Evolutionary conservation across 352 stramenopile genomes (phyloP), one percentile per base, ranked within the genome.

Genomic region (Thraustochytrium sp.): DNA sequence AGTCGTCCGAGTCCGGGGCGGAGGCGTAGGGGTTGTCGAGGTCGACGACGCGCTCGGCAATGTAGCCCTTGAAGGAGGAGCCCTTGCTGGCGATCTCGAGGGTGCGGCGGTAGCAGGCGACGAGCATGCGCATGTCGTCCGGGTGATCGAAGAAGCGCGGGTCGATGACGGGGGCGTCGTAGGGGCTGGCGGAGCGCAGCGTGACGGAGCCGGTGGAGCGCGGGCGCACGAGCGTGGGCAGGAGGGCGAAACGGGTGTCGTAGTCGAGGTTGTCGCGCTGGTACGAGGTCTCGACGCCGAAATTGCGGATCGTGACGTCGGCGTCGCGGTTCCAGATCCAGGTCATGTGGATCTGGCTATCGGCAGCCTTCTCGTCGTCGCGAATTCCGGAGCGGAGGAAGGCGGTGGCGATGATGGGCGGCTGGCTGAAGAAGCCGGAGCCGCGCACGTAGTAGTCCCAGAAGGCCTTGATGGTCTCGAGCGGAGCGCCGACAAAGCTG

Each of bases 131-230:
- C 18, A 77, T 36, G 37, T 77, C 65, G 23, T 72, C 42, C n/a
- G 38, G n/a, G 13, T 77, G 26, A 18, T 38, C 42, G 42, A 77
- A 36, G 62, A 82, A 82, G 62, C 82, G 84, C 51, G 49, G 74
- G 59, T 82, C 59, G 34, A 82, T 74, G 3, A 38, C 23, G 8
- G 74, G 74, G 18, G 49, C 13, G 40, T 82, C 74, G 29, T 42
- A 80, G 26, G 62, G 53, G 29, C 37, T 55, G 13, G 16, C 29
- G 13, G 74, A 80, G 21, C 13, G 13, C 18, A 82, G 62, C 8
- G 56, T 26, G 11, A 82, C 56, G 23, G 9, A 1, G 5, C 65
- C 65, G 11, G 9, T 34, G 49, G 26, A 64, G 9, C 64, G 40
- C 40, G 42, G 65, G 23, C 68, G 68, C 23, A 38, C 46, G 1